Percentiles rank a stretch among this genome's conserved stretches.
phyloP scores from a whole-genome alignment of 78 protist genomes.

The Corallochytrium limacisporum region DNA sequence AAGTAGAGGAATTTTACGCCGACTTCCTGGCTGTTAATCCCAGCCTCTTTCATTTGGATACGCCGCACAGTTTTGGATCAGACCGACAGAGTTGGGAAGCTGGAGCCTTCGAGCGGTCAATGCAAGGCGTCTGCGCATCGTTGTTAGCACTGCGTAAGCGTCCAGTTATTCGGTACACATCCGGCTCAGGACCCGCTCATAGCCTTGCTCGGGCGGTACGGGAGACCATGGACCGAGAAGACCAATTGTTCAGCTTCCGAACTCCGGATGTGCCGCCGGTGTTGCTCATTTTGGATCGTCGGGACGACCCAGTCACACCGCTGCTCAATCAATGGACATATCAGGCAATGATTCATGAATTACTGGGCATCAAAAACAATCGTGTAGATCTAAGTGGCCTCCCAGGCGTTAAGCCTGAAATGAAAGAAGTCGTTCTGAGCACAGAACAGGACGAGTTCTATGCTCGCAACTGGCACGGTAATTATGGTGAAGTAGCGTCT shows the following conservation, averaged over 20 bases:
- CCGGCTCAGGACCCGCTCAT: background rate
- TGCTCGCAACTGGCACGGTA: slow-evolving; percentile 41
- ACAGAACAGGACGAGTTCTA: slow-evolving; percentile 62
- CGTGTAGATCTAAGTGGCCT: slow-evolving; percentile 31
- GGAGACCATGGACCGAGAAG: slow-evolving; percentile 24
- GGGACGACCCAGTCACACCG: slow-evolving; percentile 91
- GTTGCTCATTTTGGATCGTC: slow-evolving; percentile 73
- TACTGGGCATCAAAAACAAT: slow-evolving; percentile 63
- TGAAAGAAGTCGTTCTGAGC: slow-evolving; percentile 47
- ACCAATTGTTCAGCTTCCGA: slow-evolving; percentile 58
- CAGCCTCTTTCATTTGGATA: slow-evolving; percentile 43
- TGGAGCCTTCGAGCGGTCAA: background rate
- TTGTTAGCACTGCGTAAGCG: slow-evolving; percentile 33
- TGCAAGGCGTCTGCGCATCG: slow-evolving; percentile 7
- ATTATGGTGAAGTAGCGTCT: slow-evolving; percentile 85
- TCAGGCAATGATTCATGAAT: slow-evolving; percentile 94
- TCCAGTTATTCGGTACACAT: slow-evolving; percentile 25
- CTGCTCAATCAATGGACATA: slow-evolving; percentile 83
- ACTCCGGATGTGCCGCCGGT: slow-evolving; percentile 40
- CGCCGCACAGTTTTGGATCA: background rate
- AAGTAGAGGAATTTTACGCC: slow-evolving; percentile 68
- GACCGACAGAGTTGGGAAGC: background rate
- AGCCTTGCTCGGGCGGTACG: background rate
- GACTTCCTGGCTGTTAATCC: slow-evolving; percentile 67
- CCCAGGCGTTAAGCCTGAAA: background rate